Percentiles rank a stretch among this genome's conserved stretches.
phyloP scores from a whole-genome alignment of 129 eudicot species.

The Rutidosis leptorrhynchoides region DNA sequence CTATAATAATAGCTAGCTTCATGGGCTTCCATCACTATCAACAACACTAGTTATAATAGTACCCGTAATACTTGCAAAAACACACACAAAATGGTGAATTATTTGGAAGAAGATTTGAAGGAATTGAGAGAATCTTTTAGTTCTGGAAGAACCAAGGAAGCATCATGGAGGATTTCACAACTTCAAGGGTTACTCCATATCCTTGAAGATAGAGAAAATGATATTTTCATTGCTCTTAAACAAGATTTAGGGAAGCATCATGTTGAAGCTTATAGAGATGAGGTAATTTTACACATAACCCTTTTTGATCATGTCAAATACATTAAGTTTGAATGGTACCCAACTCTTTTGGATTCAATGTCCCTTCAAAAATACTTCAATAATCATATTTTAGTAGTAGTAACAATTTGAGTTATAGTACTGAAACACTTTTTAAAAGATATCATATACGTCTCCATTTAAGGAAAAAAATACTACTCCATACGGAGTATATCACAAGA shows the following conservation, averaged over 20 bases:
- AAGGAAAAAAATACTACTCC: too few species aligned
- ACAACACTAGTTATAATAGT: neutral
- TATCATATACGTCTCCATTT: too few species aligned
- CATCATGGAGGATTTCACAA: constrained; percentile 71
- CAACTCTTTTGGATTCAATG: neutral
- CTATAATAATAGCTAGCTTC: constrained; percentile 16
- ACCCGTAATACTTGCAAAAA: neutral
- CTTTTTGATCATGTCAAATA: neutral
- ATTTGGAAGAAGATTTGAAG: constrained; percentile 43
- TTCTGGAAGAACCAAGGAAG: constrained; percentile 71
- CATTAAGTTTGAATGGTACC: neutral
- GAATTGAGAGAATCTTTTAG: constrained; percentile 53
- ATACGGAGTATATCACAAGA: too few species aligned
- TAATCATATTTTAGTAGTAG: too few species aligned
- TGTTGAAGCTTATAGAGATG: constrained; percentile 80
- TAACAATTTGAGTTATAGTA: too few species aligned
- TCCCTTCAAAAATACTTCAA: neutral
- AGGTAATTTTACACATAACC: constrained; percentile 43
- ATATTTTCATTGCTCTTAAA: constrained; percentile 54
- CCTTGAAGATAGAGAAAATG: constrained; percentile 56
- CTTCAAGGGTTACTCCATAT: constrained; percentile 49
- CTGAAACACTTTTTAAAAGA: too few species aligned
- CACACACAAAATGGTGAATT: neutral
- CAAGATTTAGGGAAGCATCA: constrained; percentile 77
- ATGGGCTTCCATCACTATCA: neutral